Base-by-base conservation (phyloP, 2,329 filamentous ascomycete species). In the Colletotrichum coccodes region DNA sequence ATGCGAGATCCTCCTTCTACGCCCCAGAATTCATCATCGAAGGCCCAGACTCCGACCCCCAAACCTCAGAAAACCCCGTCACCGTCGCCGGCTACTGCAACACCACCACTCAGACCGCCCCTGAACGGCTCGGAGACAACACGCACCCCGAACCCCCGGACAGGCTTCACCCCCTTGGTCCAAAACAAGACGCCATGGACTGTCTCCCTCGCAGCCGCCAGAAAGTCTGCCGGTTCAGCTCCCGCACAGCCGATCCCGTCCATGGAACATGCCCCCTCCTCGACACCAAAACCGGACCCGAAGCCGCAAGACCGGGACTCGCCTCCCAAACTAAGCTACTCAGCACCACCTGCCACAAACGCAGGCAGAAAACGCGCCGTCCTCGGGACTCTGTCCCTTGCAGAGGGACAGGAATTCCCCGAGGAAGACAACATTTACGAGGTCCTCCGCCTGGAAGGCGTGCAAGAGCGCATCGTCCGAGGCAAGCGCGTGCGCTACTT, bases 361-460 rank as follows among this genome's bases (percentile, higher is more conserved):
- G 8, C 30, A 18, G 56, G 56, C 21, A 59, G 56, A 18, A n/a
- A 34, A 47, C n/a, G 30, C 6, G 56, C 42, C 3, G 42, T 30
- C 57, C 60, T 28, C 53, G 68, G 18, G 16, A 47, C 59, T 60
- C 6, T 46, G 7, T 6, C 60, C 32, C 3, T 47, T 9, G 68
- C 66, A 36, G 44, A 72, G 53, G 64, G 71, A 32, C 47, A 73
- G 14, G 54, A 60, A 26, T 26, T 3, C 58, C 59, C 71, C 34
- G 42, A 70, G 50, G 60, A 74, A 7, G 66, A 71, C 4, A 73
- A 71, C 2, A 73, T 73, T 12, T 87, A 81, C 78, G 80, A 82
- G 14, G 83, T 87, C 1, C 78, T 85, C 50, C 75, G 79, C 2
- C 75, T 87, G 2, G 82, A 85, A 66, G 82, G 75, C n/a, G 78